Conservation (phyloP, 306 rosid species). For the Prunus padus region DNA sequence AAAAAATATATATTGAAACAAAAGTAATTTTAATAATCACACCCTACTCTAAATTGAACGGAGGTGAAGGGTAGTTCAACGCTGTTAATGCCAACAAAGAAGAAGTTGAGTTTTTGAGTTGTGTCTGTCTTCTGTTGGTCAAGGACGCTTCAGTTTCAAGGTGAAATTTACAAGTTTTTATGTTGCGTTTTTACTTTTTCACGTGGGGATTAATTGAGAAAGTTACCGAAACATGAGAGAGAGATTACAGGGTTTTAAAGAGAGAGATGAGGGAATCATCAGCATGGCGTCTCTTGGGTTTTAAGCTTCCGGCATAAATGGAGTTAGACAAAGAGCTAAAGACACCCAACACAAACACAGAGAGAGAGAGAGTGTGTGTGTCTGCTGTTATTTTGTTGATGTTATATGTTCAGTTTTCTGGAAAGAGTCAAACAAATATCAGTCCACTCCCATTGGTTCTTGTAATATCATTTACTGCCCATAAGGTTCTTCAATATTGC, state of each 20-base stretch:
- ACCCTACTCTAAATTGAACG: too few species aligned
- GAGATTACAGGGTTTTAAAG: slow-evolving; percentile 24
- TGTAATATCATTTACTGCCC: slow-evolving; percentile 17
- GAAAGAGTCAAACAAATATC: slow-evolving; percentile 1
- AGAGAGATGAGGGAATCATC: slow-evolving; percentile 33
- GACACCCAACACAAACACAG: background rate
- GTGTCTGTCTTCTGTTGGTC: too few species aligned
- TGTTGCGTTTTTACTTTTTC: too few species aligned
- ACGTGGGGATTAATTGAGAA: too few species aligned
- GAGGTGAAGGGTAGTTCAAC: too few species aligned
- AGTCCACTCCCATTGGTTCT: background rate
- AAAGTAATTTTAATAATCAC: too few species aligned
- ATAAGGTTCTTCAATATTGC: background rate
- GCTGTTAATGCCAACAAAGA: too few species aligned
- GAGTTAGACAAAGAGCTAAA: background rate
- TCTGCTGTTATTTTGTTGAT: background rate
- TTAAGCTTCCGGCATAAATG: slow-evolving; percentile 20
- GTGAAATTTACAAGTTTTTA: too few species aligned
- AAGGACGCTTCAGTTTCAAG: too few species aligned
- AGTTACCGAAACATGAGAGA: too few species aligned
- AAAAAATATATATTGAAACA: too few species aligned
- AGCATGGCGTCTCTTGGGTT: slow-evolving; percentile 33
- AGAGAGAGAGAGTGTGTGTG: background rate
- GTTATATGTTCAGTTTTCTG: slow-evolving; percentile 28
- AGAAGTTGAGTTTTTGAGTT: too few species aligned